Evolutionary conservation across 129 eudicot genomes (phyloP).

Genomic region (Glebionis coronaria): DNA sequence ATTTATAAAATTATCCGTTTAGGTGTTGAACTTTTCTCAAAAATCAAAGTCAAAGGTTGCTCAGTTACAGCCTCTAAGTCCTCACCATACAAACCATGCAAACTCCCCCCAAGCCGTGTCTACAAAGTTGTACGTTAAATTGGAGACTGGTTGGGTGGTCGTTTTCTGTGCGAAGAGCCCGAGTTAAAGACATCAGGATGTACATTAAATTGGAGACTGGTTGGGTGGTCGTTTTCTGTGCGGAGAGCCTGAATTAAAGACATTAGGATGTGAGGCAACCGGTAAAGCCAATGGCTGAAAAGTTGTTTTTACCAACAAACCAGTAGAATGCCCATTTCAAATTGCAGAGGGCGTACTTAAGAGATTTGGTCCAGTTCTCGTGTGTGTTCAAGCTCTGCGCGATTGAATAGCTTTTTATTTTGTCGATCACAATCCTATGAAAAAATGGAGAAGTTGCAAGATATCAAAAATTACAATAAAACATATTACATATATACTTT

Average conservation of each 20-base stretch:
- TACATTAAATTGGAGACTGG: slow-evolving; percentile 31
- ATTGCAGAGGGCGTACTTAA: slow-evolving; percentile 89
- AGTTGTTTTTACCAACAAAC: slow-evolving; percentile 90
- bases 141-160: too few species aligned
- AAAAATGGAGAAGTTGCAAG: background rate
- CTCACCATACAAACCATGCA: slow-evolving; percentile 37
- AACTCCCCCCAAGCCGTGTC: slow-evolving; percentile 57
- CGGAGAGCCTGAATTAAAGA: slow-evolving; percentile 44
- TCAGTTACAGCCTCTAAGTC: slow-evolving; percentile 44
- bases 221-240: slow-evolving; percentile 39
- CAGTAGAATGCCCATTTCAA: slow-evolving; percentile 97
- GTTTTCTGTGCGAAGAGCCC: too few species aligned
- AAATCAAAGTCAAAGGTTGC: slow-evolving; percentile 60
- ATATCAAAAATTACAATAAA: background rate
- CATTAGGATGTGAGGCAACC: slow-evolving; percentile 40
- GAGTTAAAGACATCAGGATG: too few species aligned
- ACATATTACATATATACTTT: background rate
- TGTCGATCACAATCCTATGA: slow-evolving; percentile 82
- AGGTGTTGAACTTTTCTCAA: slow-evolving; percentile 61
- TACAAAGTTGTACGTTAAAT: slow-evolving; percentile 35
- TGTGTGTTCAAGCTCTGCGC: slow-evolving; percentile 92
- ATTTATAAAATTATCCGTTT: slow-evolving; percentile 3
- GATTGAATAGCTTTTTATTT: slow-evolving; percentile 80
- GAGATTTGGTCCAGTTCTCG: slow-evolving; percentile 97
- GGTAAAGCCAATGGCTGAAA: slow-evolving; percentile 77